These are phyloP conservation scores for Xerocomus nothofagi DNA, from an alignment of 1,284 basidiomycete species.

Conservation along the genomic window DNA sequence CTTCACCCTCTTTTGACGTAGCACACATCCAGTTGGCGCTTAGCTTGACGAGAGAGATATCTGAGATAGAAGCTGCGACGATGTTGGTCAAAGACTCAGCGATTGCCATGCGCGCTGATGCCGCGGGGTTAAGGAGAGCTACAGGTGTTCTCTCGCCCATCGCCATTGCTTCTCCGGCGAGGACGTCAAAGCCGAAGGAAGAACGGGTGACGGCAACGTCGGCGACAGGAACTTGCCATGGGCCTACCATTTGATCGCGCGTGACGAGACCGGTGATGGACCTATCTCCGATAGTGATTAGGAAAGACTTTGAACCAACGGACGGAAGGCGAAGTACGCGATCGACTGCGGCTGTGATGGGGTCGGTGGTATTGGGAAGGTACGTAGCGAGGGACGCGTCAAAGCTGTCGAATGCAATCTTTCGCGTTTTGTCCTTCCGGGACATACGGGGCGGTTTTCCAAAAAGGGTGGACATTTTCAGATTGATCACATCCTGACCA, in stretches of 20 bases:
- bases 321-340: conserved; percentile 90
- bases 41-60: conserved; percentile 81
- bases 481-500: conserved; percentile 77
- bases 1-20: conserved; percentile 88
- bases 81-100: conserved; percentile 94
- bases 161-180: conserved; percentile 94
- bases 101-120: conserved; percentile 95
- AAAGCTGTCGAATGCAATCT: conserved; percentile 58
- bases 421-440: conserved; percentile 64
- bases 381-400: conserved; percentile 73
- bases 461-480: conserved; percentile 95
- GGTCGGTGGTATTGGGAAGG: conserved; percentile 49
- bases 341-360: conserved; percentile 63
- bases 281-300: conserved; percentile 98
- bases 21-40: conserved; percentile 99
- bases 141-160: conserved; percentile 96
- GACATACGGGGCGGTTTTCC: conserved; percentile 96
- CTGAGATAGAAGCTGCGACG: conserved; percentile 75
- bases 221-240: conserved; percentile 97
- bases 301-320: conserved; percentile 94
- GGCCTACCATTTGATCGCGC: conserved; percentile 98
- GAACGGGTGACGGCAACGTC: conserved; percentile 96
- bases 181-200: conserved; percentile 88
- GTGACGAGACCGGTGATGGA: conserved; percentile 93
- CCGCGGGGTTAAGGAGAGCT: conserved; percentile 83